Evolutionary conservation across 805 yeast genomes (phyloP), one percentile per base, ranked within the genome.

Genomic region (Barnettozyma vustinii): DNA sequence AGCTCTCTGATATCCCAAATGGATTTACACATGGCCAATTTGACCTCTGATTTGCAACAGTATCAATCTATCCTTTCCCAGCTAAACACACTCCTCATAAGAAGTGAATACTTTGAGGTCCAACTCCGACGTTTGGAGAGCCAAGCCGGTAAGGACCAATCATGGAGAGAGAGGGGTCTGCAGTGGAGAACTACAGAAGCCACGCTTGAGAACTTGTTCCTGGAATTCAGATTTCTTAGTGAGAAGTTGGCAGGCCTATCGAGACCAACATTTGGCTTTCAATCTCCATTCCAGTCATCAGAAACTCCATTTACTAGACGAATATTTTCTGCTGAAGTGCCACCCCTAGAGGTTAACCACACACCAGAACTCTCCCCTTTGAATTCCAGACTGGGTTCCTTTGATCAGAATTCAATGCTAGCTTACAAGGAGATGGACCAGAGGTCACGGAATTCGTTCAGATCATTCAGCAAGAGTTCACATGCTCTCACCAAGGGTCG

Each of bases 181-280:
- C 71, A 72, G 48, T 70, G 74, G 74, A 65, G 69, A 61, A 71
- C 76, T 5, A 67, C 72, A 0, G 74, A 72, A 45, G 73, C 77
- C 2, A 74, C 77, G 3, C 58, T 72, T 40, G 76, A 73, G 19
- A 75, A 75, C 50, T 46, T 75, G 20, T 63, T 64, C 33, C 56
- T 69, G 42, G 79, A 75, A 52, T 74, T 64, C 49, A 60, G 63
- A 16, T 71, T 68, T 47, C 48, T 74, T 16, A 53, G 53, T 16
- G 56, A 56, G 16, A 57, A 56, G 45, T 43, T 61, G 15, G 56
- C 52, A 9, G 35, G 40, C 4, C 19, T 56, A 7, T 41, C 54
- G 0, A 37, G 40, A 7, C 53, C 52, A 4, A 47, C 44, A 27
- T 40, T 26, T 16, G 40, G 42, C 9, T 21, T n/a, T 8, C 12